Evolutionary conservation across 108 stramenopile genomes (phyloP), one percentile per base, ranked within the genome.

Genomic region (Aurantiochytrium sp.): DNA sequence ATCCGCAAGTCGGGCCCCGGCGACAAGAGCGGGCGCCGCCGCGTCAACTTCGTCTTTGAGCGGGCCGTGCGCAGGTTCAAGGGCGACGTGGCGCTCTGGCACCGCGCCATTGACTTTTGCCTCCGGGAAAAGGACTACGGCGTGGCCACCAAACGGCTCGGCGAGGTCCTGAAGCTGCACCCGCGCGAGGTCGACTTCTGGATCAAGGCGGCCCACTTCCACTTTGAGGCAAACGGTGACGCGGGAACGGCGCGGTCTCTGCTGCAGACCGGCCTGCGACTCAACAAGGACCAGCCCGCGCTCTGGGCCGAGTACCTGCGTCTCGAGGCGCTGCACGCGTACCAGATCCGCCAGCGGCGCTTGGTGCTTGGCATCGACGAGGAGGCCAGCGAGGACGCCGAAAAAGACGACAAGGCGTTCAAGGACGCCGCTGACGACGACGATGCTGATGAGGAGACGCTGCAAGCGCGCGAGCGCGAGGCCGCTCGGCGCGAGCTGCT

Each of bases 141-240:
- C 45, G 73, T 81, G 6, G 73, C 73, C 17, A 27, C 39, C n/a
- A 81, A 81, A 24, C 73, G 73, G 6, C 45, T 81, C 45, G 73
- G 73, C 21, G 73, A 81, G 39, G 73, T 81, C 27, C 42, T 81
- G 12, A 48, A 48, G 42, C 73, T 81, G 39, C 73, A 81, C 24
- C 73, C 73, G 12, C 73, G 73, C 17, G 42, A 81, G 42, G 45
- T 81, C 30, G 42, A 41, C 3, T 81, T 81, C 39, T 81, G 73
- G 73, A 81, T 81, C 39, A 41, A 81, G 45, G 73, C 73, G 39
- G 73, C 73, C 6, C 73, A n/a, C 12, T 81, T 81, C 73, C 73
- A 81, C 45, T 41, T 48, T 48, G 73, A 81, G 24, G 45, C 45
- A 12, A 81, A 81, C 45, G 45, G 45, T 22, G 73, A 81, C 30